Percentiles rank a stretch among this genome's conserved stretches.
Evolutionary conservation across 2,329 filamentous ascomycete species (phyloP).

Genomic region (Pseudogymnoascus destructans): DNA sequence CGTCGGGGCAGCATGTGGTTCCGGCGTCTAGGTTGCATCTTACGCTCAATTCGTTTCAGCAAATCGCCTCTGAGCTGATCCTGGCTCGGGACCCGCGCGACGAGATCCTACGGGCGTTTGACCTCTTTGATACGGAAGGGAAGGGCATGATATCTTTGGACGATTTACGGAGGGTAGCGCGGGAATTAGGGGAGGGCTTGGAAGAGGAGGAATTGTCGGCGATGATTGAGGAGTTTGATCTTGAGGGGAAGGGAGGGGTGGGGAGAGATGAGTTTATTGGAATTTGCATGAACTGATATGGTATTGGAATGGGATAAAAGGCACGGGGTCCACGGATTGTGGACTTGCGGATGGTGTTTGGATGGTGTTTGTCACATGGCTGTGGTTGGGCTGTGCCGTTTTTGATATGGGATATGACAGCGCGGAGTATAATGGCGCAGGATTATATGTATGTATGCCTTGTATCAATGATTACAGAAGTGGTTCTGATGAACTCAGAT

Average conservation of each 20-base stretch:
- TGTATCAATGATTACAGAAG: background rate
- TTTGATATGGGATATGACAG: background rate
- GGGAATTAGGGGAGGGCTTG: conserved; percentile 83
- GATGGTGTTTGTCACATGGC: background rate
- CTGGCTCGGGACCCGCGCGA: conserved; percentile 73
- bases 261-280: conserved; percentile 50
- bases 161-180: conserved; percentile 74
- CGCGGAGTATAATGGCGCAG: background rate
- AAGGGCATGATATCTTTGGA: conserved; percentile 85
- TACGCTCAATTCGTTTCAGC: conserved; percentile 63
- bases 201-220: conserved; percentile 84
- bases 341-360: background rate
- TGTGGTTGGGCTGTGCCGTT: background rate
- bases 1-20: conserved; percentile 36
- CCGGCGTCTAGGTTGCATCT: conserved; percentile 29
- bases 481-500: background rate
- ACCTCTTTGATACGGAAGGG: conserved; percentile 82
- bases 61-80: conserved; percentile 68
- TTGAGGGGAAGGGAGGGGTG: conserved; percentile 77
- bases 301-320: background rate
- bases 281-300: conserved; percentile 28
- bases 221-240: conserved; percentile 98
- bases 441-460: background rate
- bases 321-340: background rate
- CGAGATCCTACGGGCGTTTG: conserved; percentile 83